Percentiles rank a stretch among this genome's conserved stretches.
Evolutionary conservation across 202 grass and related monocot species (phyloP).

Genomic region (Schoenoplectus tabernaemontani): DNA sequence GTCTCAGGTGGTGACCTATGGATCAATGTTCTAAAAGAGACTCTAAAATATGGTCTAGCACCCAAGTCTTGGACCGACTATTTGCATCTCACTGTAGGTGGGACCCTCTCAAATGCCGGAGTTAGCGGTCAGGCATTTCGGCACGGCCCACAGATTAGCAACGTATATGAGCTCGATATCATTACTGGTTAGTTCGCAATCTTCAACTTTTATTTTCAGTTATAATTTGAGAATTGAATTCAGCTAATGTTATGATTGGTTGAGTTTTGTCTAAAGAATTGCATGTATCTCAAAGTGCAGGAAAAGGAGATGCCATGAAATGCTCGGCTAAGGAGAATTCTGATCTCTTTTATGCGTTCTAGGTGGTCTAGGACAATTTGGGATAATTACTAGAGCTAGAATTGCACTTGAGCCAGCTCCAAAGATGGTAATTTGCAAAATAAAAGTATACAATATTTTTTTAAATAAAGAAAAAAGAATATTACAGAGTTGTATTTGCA

Average conservation of each 20-base stretch:
- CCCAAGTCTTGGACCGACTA: conserved; percentile 98
- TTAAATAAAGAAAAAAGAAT: no score
- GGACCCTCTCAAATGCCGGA: conserved; percentile 90
- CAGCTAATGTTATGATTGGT: neutral
- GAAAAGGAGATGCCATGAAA: conserved; percentile 63
- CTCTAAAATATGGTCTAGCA: conserved; percentile 62
- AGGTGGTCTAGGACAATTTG: conserved; percentile 92
- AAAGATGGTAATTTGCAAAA: conserved; percentile 56
- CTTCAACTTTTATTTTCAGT: neutral
- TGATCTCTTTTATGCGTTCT: conserved; percentile 77
- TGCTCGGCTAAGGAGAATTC: conserved; percentile 62
- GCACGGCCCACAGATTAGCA: conserved; percentile 95
- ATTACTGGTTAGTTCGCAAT: conserved; percentile 56
- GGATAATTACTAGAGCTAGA: conserved; percentile 75
- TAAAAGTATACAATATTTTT: neutral
- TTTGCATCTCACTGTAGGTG: conserved; percentile 86
- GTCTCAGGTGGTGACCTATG: conserved; percentile 64
- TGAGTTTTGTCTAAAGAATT: conserved; percentile 8
- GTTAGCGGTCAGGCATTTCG: conserved; percentile 92
- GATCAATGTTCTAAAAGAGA: conserved; percentile 81
- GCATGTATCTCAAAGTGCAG: conserved; percentile 35
- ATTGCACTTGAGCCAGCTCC: conserved; percentile 79
- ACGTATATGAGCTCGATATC: conserved; percentile 85
- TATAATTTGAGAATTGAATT: neutral
- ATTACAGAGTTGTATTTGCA: no score